Conservation (phyloP, 371 early-diverging fungal species). For the Gilbertella persicaria region DNA sequence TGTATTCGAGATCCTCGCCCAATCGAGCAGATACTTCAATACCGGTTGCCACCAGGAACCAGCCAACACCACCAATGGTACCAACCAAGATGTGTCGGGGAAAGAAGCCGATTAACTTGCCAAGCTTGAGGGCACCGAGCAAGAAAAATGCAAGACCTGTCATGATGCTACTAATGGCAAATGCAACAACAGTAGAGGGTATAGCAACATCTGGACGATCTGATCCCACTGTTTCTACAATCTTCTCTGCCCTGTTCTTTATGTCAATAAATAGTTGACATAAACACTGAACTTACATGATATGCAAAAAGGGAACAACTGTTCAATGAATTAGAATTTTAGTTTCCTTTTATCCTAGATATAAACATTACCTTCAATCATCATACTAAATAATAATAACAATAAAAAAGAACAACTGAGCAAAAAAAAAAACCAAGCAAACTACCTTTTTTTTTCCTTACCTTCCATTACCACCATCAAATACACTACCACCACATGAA, state of each 20-base stretch:
- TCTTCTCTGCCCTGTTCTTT: slow-evolving; percentile 70
- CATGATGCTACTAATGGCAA: slow-evolving; percentile 80
- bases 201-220: slow-evolving; percentile 68
- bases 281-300: slow-evolving; percentile 63
- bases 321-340: not conserved
- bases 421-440: not conserved
- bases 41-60: slow-evolving; percentile 91
- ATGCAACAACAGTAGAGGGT: slow-evolving; percentile 90
- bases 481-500: slow-evolving; percentile 82
- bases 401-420: not conserved
- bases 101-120: slow-evolving; percentile 87
- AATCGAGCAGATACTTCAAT: slow-evolving; percentile 85
- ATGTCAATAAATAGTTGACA: slow-evolving; percentile 5
- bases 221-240: slow-evolving; percentile 62
- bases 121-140: slow-evolving; percentile 83
- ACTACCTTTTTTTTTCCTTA: slow-evolving; percentile 14
- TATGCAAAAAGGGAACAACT: slow-evolving; percentile 89
- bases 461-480: slow-evolving; percentile 90
- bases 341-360: too few species aligned
- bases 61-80: slow-evolving; percentile 94
- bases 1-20: slow-evolving; percentile 51
- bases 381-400: slow-evolving; percentile 63
- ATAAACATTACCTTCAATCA: slow-evolving; percentile 93
- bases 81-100: slow-evolving; percentile 95
- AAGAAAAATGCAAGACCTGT: slow-evolving; percentile 88